Conservation (phyloP, 352 stramenopile species). For the Pseudoperonospora humuli region DNA sequence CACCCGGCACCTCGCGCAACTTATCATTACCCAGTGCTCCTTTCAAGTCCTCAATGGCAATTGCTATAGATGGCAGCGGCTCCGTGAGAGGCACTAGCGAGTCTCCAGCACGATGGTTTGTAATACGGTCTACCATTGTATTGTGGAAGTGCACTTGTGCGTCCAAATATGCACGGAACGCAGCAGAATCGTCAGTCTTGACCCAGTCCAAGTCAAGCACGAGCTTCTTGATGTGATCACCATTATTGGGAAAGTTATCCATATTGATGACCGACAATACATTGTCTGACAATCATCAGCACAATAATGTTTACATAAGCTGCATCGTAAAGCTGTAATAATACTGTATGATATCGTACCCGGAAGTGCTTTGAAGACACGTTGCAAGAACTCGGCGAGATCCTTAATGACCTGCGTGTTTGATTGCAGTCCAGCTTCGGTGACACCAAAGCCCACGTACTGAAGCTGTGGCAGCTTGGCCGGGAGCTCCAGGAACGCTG, state of each 20-base stretch:
- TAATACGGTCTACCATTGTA: conserved; percentile 82
- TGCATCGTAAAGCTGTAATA: not conserved
- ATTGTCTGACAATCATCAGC: conserved; percentile 20
- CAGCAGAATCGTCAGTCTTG: conserved; percentile 7
- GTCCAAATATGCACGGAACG: conserved; percentile 36
- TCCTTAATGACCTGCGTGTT: conserved; percentile 32
- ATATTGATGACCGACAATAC: conserved; percentile 70
- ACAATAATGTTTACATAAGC: not conserved
- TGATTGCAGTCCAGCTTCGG: conserved; percentile 36
- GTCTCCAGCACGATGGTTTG: conserved; percentile 35
- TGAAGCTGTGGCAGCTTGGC: conserved; percentile 31
- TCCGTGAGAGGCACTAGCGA: conserved; percentile 51
- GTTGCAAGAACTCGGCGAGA: conserved; percentile 43
- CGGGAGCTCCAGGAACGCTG: conserved; percentile 33
- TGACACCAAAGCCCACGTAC: conserved; percentile 58
- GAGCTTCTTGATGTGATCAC: conserved; percentile 43
- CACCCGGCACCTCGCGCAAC: conserved; percentile 32
- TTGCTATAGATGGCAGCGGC: conserved; percentile 47
- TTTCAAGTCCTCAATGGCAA: conserved; percentile 62
- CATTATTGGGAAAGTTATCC: conserved; percentile 73
- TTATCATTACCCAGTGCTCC: conserved; percentile 22
- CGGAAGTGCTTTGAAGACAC: conserved; percentile 29
- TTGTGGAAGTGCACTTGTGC: conserved; percentile 69
- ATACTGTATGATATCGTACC: conserved; percentile 6
- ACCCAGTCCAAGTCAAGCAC: conserved; percentile 23